Evolutionary conservation across 2,329 filamentous ascomycete species (phyloP), one percentile per base, ranked within the genome.

Genomic region (Diaporthe aspalathi): DNA sequence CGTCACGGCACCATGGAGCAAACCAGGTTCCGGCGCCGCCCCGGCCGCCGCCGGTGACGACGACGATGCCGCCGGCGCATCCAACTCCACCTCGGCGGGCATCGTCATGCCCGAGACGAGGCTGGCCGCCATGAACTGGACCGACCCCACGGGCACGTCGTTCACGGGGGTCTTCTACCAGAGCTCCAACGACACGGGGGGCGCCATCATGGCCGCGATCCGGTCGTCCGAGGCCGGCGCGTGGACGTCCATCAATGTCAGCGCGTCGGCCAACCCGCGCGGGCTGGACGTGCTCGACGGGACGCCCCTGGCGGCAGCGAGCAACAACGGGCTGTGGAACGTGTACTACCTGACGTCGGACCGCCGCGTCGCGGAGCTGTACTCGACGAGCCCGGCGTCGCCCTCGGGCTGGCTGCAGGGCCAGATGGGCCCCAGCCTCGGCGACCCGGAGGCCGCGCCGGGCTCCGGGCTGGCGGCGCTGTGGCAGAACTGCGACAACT

Each of bases 401-500:
- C 11, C 66, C 20, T 38, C 56, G 17, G 27, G 49, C 45, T 74
- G 73, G 73, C 38, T 17, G 53, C 32, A 57, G 56, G 73, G 73
- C 20, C 11, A 3, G 7, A 71, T 74, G 49, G 49, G 57, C 24
- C 11, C 40, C 29, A 66, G 27, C 40, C 50, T 73, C 27, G 62
- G 38, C 47, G 22, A 50, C 56, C 71, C 73, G 2, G 16, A 50
- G 16, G 50, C 53, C 16, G 57, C 62, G 5, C 52, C 71, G 3
- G 68, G 63, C 29, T 70, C 66, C 16, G 63, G 71, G 27, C 65
- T 74, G 22, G 65, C 66, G 24, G 73, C 73, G 45, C 49, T 68
- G 71, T 73, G 71, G 68, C 73, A 73, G 62, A n/a, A 35, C 54
- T 73, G 73, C 68, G 47, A 57, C 38, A 71, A 71, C 65, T 73